These are phyloP conservation scores for Oidiodendron maius DNA, from an alignment of 495 filamentous ascomycete genomes.

Conservation along the genomic window DNA sequence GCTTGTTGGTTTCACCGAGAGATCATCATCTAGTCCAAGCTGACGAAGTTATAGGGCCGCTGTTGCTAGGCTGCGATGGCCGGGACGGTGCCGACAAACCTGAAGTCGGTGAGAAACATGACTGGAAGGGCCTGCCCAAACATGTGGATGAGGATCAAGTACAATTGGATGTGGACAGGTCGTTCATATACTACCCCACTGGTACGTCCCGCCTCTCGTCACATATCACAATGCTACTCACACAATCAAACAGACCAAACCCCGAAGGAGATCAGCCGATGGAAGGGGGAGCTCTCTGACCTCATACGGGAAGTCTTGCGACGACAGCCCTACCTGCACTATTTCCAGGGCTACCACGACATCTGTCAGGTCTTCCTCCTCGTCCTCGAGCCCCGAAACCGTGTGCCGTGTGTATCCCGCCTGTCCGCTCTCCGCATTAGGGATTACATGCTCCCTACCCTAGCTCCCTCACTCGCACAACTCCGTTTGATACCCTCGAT, in stretches of 20 bases:
- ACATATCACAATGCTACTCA: slow-evolving; percentile 16
- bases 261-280: slow-evolving; percentile 42
- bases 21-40: not conserved
- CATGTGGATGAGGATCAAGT: slow-evolving; percentile 89
- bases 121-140: slow-evolving; percentile 51
- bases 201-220: slow-evolving; percentile 42
- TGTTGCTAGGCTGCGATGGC: slow-evolving; percentile 58
- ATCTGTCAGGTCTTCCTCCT: slow-evolving; percentile 95
- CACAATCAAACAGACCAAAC: slow-evolving; percentile 25
- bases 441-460: slow-evolving; percentile 93
- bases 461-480: slow-evolving; percentile 76
- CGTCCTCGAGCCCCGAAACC: slow-evolving; percentile 58
- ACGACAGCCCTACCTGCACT: slow-evolving; percentile 78
- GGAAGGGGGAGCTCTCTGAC: slow-evolving; percentile 65
- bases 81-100: slow-evolving; percentile 5
- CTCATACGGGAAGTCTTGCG: slow-evolving; percentile 74
- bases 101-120: slow-evolving; percentile 10
- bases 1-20: slow-evolving; percentile 64
- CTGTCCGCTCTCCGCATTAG: slow-evolving; percentile 86
- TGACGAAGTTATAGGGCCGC: slow-evolving; percentile 56
- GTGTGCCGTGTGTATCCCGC: slow-evolving; percentile 56
- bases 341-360: slow-evolving; percentile 98
- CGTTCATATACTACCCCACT: slow-evolving; percentile 94
- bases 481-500: slow-evolving; percentile 80
- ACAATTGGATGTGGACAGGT: slow-evolving; percentile 82